Conservation (phyloP, 805 yeast species). For the Schizosaccharomyces japonicus region DNA sequence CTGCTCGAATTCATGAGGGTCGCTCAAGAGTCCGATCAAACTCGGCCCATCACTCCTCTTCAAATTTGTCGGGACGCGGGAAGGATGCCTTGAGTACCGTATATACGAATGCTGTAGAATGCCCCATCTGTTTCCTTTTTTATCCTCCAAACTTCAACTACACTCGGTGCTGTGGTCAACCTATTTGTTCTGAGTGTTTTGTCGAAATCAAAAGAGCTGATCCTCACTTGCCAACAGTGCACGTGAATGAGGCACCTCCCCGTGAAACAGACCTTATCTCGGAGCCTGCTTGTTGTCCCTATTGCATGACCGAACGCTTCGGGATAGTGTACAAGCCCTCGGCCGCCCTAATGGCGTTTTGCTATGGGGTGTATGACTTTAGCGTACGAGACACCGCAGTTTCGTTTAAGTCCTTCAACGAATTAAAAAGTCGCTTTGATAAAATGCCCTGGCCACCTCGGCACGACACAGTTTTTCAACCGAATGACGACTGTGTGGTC, state of each 20-base stretch:
- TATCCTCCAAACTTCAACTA: slow-evolving; percentile 57
- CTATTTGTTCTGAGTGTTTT: slow-evolving; percentile 88
- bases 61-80: not conserved
- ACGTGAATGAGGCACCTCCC: slow-evolving; percentile 20
- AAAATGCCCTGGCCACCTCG: not conserved
- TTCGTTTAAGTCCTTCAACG: no score
- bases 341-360: slow-evolving; percentile 14
- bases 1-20: not conserved
- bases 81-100: not conserved
- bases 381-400: no score
- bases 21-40: slow-evolving; percentile 5
- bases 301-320: slow-evolving; percentile 68
- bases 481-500: slow-evolving; percentile 43
- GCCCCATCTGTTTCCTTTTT: slow-evolving; percentile 82
- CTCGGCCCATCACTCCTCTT: slow-evolving; percentile 7
- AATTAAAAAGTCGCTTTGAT: no score
- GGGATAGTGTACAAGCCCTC: slow-evolving; percentile 65
- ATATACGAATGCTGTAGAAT: slow-evolving; percentile 41
- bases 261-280: slow-evolving; percentile 29
- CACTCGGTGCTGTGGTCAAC: slow-evolving; percentile 76
- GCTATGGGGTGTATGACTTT: no score
- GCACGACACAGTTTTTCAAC: slow-evolving; percentile 21
- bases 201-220: slow-evolving; percentile 79
- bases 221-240: slow-evolving; percentile 66
- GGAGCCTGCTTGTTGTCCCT: slow-evolving; percentile 81